Conservation (phyloP, 352 stramenopile genomes). For the Globisporangium solare region DNA sequence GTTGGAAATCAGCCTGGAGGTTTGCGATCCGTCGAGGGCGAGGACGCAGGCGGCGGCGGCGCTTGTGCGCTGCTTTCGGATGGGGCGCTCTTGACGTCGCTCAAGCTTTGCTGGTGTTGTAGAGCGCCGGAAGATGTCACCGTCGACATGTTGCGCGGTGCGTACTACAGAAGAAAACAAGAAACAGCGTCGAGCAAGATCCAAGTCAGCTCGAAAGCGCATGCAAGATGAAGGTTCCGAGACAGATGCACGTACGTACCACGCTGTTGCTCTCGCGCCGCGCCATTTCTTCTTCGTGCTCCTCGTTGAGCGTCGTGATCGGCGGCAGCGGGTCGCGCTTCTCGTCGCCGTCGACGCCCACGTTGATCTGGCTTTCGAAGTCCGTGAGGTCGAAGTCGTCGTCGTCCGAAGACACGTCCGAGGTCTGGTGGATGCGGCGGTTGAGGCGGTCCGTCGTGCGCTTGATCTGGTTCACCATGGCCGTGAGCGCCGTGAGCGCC, state of each 20-base stretch:
- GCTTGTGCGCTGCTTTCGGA: not conserved
- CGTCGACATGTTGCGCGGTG: conserved; percentile 1
- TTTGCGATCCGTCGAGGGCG: not conserved
- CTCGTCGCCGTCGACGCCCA: conserved; percentile 18
- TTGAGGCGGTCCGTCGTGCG: conserved; percentile 54
- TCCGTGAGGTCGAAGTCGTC: conserved; percentile 50
- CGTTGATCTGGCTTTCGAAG: conserved; percentile 27
- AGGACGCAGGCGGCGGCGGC: not conserved
- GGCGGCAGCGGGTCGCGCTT: conserved; percentile 3
- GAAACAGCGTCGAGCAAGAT: not conserved
- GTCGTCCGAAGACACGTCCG: conserved; percentile 33
- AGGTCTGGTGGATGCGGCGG: conserved; percentile 30
- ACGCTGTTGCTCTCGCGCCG: conserved; percentile 52
- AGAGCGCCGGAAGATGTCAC: not conserved
- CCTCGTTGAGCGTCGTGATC: conserved; percentile 44
- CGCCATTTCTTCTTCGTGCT: conserved; percentile 57
- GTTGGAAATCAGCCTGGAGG: not conserved
- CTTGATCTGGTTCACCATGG: conserved; percentile 71
- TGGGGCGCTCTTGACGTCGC: not conserved
- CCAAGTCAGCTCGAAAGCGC: not conserved
- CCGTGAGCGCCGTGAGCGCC: conserved; percentile 68
- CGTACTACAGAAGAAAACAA: conserved; percentile 5
- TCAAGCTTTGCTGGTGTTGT: not conserved
- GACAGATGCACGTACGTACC: conserved; percentile 3
- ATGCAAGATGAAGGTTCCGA: too few relatives aligned